phyloP scores from a whole-genome alignment of 371 early-diverging fungal genomes.

The Basidiobolus meristosporus region DNA sequence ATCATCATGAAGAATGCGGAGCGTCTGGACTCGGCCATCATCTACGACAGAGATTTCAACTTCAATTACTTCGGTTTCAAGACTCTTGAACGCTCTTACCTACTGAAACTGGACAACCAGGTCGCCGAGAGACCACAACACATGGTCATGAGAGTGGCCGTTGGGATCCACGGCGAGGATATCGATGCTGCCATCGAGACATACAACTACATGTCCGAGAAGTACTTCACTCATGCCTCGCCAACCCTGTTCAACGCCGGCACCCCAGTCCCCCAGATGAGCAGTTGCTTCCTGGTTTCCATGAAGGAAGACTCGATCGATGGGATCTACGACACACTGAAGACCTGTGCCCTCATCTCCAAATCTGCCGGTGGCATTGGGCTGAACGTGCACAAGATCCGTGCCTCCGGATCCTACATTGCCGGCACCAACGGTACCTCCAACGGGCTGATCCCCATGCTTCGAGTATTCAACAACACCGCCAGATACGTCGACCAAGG shows the following conservation, averaged over 20 bases:
- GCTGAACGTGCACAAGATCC: constrained; percentile 89
- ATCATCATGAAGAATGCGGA: constrained; percentile 61
- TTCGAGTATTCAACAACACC: constrained; percentile 96
- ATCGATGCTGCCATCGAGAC: constrained; percentile 89
- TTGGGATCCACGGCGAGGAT: constrained; percentile 94
- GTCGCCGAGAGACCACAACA: constrained; percentile 97
- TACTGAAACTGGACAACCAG: constrained; percentile 68
- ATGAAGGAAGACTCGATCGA: constrained; percentile 96
- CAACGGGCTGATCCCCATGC: constrained; percentile 97
- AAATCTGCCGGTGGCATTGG: constrained; percentile 99
- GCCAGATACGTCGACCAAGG: constrained; percentile 98
- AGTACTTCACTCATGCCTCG: constrained; percentile 96
- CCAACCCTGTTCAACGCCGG: constrained; percentile 98
- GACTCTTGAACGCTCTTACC: constrained; percentile 92
- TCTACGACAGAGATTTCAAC: constrained; percentile 89
- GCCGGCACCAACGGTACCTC: constrained; percentile 96
- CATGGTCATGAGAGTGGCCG: constrained; percentile 96
- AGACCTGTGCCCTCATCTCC: constrained; percentile 93
- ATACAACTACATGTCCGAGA: constrained; percentile 87
- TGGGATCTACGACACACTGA: constrained; percentile 96
- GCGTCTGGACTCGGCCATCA: constrained; percentile 75
- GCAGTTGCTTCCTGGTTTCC: constrained; percentile 90
- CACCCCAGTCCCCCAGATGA: constrained; percentile 88
- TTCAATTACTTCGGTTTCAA: constrained; percentile 99
- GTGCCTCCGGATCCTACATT: constrained; percentile 90